Evolutionary conservation across 2,329 filamentous ascomycete species (phyloP).

Genomic region (Alternaria arbusti): DNA sequence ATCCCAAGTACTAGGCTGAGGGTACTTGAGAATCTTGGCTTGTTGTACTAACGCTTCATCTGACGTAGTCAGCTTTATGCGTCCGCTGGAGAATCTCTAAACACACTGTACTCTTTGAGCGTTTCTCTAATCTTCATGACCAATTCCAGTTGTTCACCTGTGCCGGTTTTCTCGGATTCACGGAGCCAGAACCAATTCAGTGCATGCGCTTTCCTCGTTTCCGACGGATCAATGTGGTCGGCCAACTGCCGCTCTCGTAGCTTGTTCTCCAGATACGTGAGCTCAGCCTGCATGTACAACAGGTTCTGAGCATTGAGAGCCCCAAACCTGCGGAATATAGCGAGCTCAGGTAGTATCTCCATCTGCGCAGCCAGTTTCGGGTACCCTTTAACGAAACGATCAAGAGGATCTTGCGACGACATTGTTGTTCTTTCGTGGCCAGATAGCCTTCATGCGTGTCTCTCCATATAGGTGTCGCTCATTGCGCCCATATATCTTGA

Average conservation of each 20-base stretch:
- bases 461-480: background rate
- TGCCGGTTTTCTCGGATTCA: background rate
- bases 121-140: background rate
- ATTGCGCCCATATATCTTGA: background rate
- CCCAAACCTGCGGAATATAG: slow-evolving; percentile 13
- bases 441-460: background rate
- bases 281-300: slow-evolving; percentile 13
- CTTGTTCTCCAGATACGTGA: background rate
- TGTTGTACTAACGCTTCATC: background rate
- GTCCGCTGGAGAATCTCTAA: background rate
- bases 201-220: background rate
- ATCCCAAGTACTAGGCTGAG: background rate
- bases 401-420: background rate
- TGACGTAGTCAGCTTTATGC: background rate
- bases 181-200: background rate
- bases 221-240: background rate
- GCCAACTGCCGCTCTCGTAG: background rate
- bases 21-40: background rate
- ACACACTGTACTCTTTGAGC: background rate
- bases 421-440: background rate
- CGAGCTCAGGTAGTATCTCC: background rate
- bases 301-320: slow-evolving; percentile 15
- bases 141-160: background rate
- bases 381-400: background rate
- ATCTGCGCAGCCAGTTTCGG: slow-evolving; percentile 9